These are phyloP conservation scores for Bryum argenteum DNA, from an alignment of 225 moss, liverwort and hornwort species.

Conservation along the genomic window DNA sequence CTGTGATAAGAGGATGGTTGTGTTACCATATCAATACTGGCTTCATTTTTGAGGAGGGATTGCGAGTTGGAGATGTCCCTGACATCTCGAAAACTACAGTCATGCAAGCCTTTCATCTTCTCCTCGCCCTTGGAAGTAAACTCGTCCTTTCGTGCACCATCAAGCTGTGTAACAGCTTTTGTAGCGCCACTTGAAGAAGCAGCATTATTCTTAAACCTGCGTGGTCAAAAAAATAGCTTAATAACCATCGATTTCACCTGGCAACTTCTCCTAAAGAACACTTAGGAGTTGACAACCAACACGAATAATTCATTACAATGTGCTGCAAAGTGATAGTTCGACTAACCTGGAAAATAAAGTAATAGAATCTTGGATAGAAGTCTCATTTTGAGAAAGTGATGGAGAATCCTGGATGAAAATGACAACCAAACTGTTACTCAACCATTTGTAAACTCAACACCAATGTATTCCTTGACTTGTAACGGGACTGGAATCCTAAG, in stretches of 20 bases:
- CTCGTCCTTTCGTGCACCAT: constrained; percentile 36
- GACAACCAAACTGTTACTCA: constrained; percentile 19
- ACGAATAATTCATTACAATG: background rate
- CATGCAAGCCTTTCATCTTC: constrained; percentile 44
- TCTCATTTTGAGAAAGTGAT: constrained; percentile 39
- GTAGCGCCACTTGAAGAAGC: constrained; percentile 31
- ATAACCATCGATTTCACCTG: background rate
- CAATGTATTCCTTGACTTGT: background rate
- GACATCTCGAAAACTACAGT: constrained; percentile 61
- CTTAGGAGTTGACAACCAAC: background rate
- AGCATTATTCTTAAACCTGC: constrained; percentile 43
- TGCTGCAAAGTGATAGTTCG: constrained; percentile 1
- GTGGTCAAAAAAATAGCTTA: background rate
- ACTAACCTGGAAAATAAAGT: constrained; percentile 61
- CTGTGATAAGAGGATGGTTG: background rate
- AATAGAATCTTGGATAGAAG: constrained; percentile 39
- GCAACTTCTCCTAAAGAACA: background rate
- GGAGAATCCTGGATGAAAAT: constrained; percentile 37
- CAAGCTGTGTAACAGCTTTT: constrained; percentile 33
- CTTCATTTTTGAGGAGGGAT: constrained; percentile 45
- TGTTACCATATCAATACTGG: constrained; percentile 61
- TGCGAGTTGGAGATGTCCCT: constrained; percentile 59
- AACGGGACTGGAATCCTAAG: background rate
- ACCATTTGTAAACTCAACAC: background rate
- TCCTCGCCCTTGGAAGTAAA: constrained; percentile 42